A percentile compares a stretch with the other conserved stretches of the same genome.
phyloP scores from a whole-genome alignment of 179 eudicot genomes.

The Patellifolia procumbens region DNA sequence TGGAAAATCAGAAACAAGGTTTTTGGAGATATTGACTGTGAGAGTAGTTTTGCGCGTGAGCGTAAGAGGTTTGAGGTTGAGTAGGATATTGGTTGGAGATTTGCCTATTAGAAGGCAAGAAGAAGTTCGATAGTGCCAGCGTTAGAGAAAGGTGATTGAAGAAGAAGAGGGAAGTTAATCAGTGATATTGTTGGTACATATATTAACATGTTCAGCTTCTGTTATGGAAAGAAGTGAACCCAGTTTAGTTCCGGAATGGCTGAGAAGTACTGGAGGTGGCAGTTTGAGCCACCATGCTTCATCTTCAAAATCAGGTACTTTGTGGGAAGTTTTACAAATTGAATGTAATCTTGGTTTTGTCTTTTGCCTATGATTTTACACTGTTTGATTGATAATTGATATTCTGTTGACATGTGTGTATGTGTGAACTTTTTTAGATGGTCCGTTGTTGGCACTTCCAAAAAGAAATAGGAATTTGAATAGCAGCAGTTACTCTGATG shows the following conservation, averaged over 20 bases:
- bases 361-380: background rate
- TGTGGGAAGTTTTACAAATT: background rate
- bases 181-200: conserved; percentile 18
- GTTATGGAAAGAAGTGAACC: conserved; percentile 92
- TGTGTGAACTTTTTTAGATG: conserved; percentile 25
- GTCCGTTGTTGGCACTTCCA: conserved; percentile 30
- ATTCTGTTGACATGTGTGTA: background rate
- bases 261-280: conserved; percentile 64
- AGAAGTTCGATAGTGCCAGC: background rate
- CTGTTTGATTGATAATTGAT: background rate
- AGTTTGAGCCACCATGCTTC: conserved; percentile 54
- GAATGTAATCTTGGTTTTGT: background rate
- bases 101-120: background rate
- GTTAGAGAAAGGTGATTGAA: background rate
- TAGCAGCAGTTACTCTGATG: conserved; percentile 35
- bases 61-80: background rate
- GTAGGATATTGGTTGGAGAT: conserved; percentile 12
- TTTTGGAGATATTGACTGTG: background rate
- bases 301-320: conserved; percentile 57
- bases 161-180: conserved; percentile 20
- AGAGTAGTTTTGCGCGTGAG: background rate
- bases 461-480: conserved; percentile 44
- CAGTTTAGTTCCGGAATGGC: conserved; percentile 85
- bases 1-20: background rate
- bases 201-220: conserved; percentile 46